Base-by-base conservation (phyloP, 192 early-diverging fungal genomes). In the Coemansia reversa region DNA sequence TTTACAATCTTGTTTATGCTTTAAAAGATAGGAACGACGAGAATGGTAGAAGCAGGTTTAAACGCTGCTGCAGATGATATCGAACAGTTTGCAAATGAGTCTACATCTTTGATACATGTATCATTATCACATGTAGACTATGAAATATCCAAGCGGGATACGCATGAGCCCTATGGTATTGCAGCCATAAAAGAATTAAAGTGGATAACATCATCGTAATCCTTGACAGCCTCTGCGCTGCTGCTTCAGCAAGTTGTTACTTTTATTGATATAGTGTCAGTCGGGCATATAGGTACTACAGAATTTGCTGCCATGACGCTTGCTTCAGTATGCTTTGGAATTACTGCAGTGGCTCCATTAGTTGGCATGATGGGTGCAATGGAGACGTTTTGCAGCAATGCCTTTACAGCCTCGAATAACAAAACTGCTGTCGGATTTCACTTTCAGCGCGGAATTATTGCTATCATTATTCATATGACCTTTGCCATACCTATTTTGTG, bases 401-500 rank as follows among this genome's bases (percentile, higher is more conserved):
- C 60, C 3, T 61, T 28, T 51, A 61, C 60, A n/a, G 60, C 60
- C 12, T 61, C 60, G 4, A 24, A 50, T 20, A 48, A 61, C 18
- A 61, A 61, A 50, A 51, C 60, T 1, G 48, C 51, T 24, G 60
- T 61, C 24, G 60, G 60, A 5, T 61, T 61, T 25, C 60, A 61
- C 23, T 61, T 61, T 11, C 60, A 61, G 48, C 60, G 60, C 22
- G 55, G 55, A 14, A 19, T 57, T 28, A 57, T 57, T 32, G 55
- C 55, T 20, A 29, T 57, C 5, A 18, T 27, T n/a, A n/a, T 33
- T 57, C 28, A 57, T 32, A 28, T 57, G 14, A 62, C 93, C 22
- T 86, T 92, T 6, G 89, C 95, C 62, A 72, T 82, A 1, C 62
- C 83, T 4, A 66, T 94, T 32, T 91, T 57, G 19, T 88, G 83